Percentiles rank a stretch among this genome's conserved stretches.
Conservation (phyloP, 768 basidiomycete species). For the Collybia nuda region DNA sequence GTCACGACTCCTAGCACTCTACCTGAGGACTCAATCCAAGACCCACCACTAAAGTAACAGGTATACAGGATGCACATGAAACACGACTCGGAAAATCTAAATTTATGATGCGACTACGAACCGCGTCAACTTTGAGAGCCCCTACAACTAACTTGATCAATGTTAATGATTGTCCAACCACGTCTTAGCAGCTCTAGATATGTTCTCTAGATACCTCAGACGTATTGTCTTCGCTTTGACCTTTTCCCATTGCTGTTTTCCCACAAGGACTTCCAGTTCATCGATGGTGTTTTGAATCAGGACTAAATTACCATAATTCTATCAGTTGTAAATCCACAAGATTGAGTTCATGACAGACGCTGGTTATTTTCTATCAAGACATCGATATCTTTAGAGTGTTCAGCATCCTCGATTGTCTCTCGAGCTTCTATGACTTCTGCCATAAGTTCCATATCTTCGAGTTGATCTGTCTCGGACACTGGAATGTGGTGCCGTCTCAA, state of each 20-base stretch:
- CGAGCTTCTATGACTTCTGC: conserved; percentile 76
- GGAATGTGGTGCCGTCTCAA: conserved; percentile 59
- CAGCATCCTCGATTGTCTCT: conserved; percentile 72
- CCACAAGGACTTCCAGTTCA: conserved; percentile 51
- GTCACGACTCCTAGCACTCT: too few relatives aligned
- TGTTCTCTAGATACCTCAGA: conserved; percentile 71
- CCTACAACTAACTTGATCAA: too few relatives aligned
- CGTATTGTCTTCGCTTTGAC: conserved; percentile 63
- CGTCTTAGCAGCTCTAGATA: conserved; percentile 49
- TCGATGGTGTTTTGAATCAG: conserved; percentile 46
- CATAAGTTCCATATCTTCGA: conserved; percentile 72
- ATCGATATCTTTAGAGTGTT: conserved; percentile 47
- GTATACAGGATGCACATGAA: too few relatives aligned
- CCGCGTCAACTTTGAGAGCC: too few relatives aligned
- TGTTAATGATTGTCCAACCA: conserved; percentile 33
- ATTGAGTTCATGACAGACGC: conserved; percentile 31
- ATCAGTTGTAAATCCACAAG: background rate
- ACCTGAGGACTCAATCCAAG: too few relatives aligned
- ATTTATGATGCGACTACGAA: too few relatives aligned
- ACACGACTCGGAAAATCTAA: too few relatives aligned
- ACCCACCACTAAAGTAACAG: too few relatives aligned
- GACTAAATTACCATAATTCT: conserved; percentile 34
- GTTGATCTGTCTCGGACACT: conserved; percentile 67
- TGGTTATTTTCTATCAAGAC: conserved; percentile 52
- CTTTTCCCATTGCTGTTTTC: conserved; percentile 47